These are phyloP conservation scores for Larix sibirica DNA, from an alignment of 83 land plant genomes.

Conservation along the genomic window DNA sequence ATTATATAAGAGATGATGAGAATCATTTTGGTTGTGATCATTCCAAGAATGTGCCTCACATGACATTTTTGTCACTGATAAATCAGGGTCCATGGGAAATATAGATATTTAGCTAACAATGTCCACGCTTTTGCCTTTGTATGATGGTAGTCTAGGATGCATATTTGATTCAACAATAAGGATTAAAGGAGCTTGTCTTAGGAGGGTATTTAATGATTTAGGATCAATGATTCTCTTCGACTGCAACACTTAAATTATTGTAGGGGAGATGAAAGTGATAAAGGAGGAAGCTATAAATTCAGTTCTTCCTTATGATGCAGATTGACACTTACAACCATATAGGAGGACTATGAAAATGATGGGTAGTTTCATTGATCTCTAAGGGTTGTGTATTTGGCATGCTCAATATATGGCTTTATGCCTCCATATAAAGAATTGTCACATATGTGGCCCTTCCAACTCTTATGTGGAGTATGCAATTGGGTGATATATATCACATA, in stretches of 20 bases:
- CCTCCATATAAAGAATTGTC: too few relatives aligned
- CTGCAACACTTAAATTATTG: neutral
- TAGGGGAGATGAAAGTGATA: neutral
- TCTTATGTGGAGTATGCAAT: too few relatives aligned
- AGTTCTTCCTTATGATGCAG: neutral
- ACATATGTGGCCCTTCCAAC: too few relatives aligned
- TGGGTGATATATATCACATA: too few relatives aligned
- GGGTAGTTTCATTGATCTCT: too few relatives aligned
- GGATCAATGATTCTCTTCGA: constrained; percentile 29
- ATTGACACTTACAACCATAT: neutral
- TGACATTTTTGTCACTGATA: constrained; percentile 44
- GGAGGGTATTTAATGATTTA: neutral
- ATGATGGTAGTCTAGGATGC: constrained; percentile 31
- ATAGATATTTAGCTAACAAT: constrained; percentile 24
- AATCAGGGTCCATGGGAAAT: constrained; percentile 22
- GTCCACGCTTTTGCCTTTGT: neutral
- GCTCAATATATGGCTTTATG: too few relatives aligned
- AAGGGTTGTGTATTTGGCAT: too few relatives aligned
- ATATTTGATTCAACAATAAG: constrained; percentile 30
- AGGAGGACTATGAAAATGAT: too few relatives aligned
- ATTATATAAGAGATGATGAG: constrained; percentile 32
- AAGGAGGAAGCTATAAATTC: constrained; percentile 14
- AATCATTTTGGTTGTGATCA: neutral
- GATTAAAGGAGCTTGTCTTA: constrained; percentile 15
- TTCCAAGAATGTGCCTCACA: constrained; percentile 15